Evolutionary conservation across 2,329 filamentous ascomycete species (phyloP), one percentile per base, ranked within the genome.

Genomic region (Penicillium sp.): DNA sequence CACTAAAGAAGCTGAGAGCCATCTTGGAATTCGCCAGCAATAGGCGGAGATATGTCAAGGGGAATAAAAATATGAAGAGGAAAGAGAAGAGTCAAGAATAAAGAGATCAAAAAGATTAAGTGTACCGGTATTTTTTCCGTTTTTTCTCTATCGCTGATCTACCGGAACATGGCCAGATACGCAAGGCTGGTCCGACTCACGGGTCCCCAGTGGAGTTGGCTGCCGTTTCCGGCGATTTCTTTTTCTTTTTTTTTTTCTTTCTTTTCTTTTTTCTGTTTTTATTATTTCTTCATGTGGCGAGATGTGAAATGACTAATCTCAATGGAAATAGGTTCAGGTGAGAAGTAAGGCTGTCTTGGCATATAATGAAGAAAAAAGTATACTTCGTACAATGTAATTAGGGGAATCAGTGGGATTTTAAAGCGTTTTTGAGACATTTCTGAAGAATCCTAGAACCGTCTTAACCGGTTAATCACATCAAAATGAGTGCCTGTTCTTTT

Each of bases 1-100:
- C 70, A 64, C 74, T 74, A 51, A 80, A 75, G 64, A 79, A 78
- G 67, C 74, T 80, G 67, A 79, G 75, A 57, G 77, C 76, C 77
- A 79, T 79, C 1, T 55, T 48, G 38, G 63, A 56, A 57, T 56
- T 51, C 59, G 57, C 60, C 64, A 58, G 63, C 64, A 35, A 35
- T 23, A 23, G 21, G 21, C 21, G 29, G 29, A 19, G 53, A 39
- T 19, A 39, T 19, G 36, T 66, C 63, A 48, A 59, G 27, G 38
- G 35, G 42, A 43, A 25, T 33, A 33, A 39, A 38, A 53, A 47
- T 29, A 45, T 39, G 33, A 48, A 43, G 49, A 49, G 35, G 21
- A 17, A 17, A 27, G 49, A 53, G 21, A 48, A 29, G 50, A 38
- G 44, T 48, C 10, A 43, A 49, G 10, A 38, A 41, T 27, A 49